Evolutionary conservation across 768 basidiomycete species (phyloP), one percentile per base, ranked within the genome.

Genomic region (Lactifluus hygrophoroides): DNA sequence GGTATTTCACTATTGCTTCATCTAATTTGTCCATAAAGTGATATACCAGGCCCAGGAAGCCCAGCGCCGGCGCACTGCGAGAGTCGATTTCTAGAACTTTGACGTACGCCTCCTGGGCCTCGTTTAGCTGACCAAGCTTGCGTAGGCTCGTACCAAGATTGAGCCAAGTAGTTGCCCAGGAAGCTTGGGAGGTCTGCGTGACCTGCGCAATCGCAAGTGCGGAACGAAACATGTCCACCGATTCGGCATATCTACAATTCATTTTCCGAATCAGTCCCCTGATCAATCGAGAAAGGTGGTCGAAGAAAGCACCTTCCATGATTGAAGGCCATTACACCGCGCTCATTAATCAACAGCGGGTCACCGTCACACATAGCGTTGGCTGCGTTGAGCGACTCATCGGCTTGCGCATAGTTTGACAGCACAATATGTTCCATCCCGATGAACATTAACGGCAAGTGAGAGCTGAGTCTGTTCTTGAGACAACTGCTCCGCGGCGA

Each of bases 351-450:
- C 46, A 97, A 75, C 55, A 97, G 74, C 37, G 96, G 94, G 67
- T 99, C 96, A 9, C 81, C 83, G 60, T 87, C 80, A 67, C 94
- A 94, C 75, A 94, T 85, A 3, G 77, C 72, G 64, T 84, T 75
- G 4, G 94, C 87, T 1, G 94, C 90, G 60, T 82, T 78, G 42
- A 99, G 77, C 17, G 95, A 89, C 67, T 98, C 95, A 49, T 90
- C 86, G 4, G 96, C 96, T 45, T 92, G 77, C 23, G 72, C 68
- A 62, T 83, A 78, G 62, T 97, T 92, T 28, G 86, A 88, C 7
- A 99, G 77, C 67, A 87, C 86, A 37, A 99, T 90, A 64, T 98
- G 90, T 71, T 99, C 95, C 94, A 97, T 98, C 6, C 95, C 96
- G 46, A 98, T 91, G 68, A 94, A 98, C 72, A 94, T 83, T 44